phyloP scores from a whole-genome alignment of 192 early-diverging fungal species.

The Geranomyces variabilis region DNA sequence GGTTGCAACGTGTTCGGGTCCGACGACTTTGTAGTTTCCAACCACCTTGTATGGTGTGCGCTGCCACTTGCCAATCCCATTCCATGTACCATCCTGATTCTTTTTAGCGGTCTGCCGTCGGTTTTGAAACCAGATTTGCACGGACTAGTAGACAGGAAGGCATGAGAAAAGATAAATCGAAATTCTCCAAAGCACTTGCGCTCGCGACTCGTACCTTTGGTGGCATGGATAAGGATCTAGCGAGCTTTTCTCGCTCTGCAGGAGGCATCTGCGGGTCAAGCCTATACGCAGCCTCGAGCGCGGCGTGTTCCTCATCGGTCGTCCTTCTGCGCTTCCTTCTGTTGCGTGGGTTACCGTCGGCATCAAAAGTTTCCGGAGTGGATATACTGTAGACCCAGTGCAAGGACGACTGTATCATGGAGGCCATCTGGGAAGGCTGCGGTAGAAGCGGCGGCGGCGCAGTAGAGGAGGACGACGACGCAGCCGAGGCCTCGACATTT shows the following conservation, averaged over 20 bases:
- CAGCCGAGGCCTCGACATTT: background rate
- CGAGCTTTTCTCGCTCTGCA: conserved; percentile 25
- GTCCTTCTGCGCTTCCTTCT: conserved; percentile 21
- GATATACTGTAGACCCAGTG: conserved; percentile 26
- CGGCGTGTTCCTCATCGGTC: conserved; percentile 28
- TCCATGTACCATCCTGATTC: conserved; percentile 28
- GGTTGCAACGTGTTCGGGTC: conserved; percentile 31
- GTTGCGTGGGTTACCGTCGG: conserved; percentile 10
- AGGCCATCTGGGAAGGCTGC: conserved; percentile 16
- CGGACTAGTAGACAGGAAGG: conserved; percentile 4
- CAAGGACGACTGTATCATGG: conserved; percentile 11
- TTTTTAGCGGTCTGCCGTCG: conserved; percentile 32
- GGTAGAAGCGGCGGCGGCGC: background rate
- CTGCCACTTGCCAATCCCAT: conserved; percentile 33
- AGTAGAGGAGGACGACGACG: background rate
- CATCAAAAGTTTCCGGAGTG: conserved; percentile 16
- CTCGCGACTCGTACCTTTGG: no score
- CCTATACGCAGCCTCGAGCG: conserved; percentile 28
- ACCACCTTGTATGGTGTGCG: conserved; percentile 30
- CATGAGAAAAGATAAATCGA: no score
- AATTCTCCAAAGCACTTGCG: background rate
- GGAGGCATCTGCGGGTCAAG: conserved; percentile 33
- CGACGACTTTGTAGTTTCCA: conserved; percentile 27
- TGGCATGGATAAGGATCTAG: conserved; percentile 27
- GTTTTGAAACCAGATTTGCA: conserved; percentile 35